Base-by-base conservation (phyloP, 345 rosid species). In the Citrus hindsii region DNA sequence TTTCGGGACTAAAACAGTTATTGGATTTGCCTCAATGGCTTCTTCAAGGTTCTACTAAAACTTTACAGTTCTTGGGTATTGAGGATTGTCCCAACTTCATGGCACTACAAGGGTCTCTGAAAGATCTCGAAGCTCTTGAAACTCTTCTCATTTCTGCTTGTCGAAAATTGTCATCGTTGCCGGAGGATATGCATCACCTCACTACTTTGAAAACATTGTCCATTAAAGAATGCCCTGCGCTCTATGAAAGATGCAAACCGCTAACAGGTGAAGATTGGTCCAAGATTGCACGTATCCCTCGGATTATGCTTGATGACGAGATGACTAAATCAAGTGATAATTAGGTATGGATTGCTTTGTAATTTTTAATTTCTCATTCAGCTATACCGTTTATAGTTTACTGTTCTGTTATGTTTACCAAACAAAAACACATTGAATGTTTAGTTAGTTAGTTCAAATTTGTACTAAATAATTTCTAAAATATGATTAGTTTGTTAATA, bases 1-100 rank as follows among this genome's bases (percentile, higher is more conserved):
- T 83, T 30, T 30, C 1, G 9, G 68, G 59, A 9, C n/a, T 86
- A 25, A 82, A 80, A 1, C 72, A 37, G n/a, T 8, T 85, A 24
- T 72, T 24, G 7, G 35, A 27, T 2, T 62, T 83, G 13, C 88
- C 88, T 2, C 22, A 65, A n/a, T 81, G 88, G 88, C 79, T 81
- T 67, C 66, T 85, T 58, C 42, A 55, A 51, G 69, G 53, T 6
- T 79, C 77, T 64, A 71, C 78, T 3, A 69, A 56, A 30, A 76
- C 79, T 40, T 55, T 81, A 21, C 74, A 80, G n/a, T 4, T 2
- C n/a, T 16, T 83, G 0, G 0, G 1, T 19, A 25, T 81, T 9
- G 64, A 13, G 10, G 24, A 61, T 6, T 83, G 82, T 56, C 77
- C 60, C 10, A 72, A 64, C 77, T 60, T 85, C 70, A 38, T 22